phyloP scores from a whole-genome alignment of 805 yeast genomes.

The Sungouiozyma ichnusensis region DNA sequence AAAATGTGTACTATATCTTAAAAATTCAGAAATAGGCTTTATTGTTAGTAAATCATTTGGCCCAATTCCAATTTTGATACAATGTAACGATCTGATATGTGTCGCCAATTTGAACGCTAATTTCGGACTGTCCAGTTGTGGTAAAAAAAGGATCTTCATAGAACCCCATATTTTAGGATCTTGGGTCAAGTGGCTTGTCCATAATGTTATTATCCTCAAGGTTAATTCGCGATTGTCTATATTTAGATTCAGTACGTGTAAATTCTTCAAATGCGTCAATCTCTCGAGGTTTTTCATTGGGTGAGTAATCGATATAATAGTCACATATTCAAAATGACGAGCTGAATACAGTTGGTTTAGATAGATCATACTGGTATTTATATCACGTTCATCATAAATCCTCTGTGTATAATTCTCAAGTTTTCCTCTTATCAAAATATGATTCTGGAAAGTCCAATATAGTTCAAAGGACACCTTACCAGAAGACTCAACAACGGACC shows the following conservation, averaged over 20 bases:
- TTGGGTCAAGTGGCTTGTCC: background rate
- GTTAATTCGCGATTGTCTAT: background rate
- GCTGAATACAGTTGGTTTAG: background rate
- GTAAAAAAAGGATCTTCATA: constrained; percentile 5
- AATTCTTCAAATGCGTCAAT: background rate
- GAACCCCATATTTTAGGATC: constrained; percentile 6
- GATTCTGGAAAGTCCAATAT: background rate
- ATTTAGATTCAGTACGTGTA: background rate
- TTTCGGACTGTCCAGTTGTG: constrained; percentile 8
- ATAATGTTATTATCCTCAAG: background rate
- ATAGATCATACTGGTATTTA: no score
- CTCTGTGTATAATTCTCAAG: background rate
- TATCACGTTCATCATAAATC: background rate
- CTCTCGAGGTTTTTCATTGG: background rate
- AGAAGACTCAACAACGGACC: background rate
- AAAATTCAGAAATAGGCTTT: background rate
- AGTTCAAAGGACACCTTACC: background rate
- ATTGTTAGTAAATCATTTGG: constrained; percentile 2
- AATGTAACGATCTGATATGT: constrained; percentile 6
- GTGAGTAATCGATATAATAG: background rate
- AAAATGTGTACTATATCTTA: background rate
- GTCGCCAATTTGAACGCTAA: constrained; percentile 6
- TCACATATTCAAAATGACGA: background rate
- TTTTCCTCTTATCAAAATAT: background rate
- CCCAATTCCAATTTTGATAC: constrained; percentile 3